Evolutionary conservation across 768 basidiomycete genomes (phyloP), one percentile per base, ranked within the genome.

Genomic region (Panaeolus papilionaceus): DNA sequence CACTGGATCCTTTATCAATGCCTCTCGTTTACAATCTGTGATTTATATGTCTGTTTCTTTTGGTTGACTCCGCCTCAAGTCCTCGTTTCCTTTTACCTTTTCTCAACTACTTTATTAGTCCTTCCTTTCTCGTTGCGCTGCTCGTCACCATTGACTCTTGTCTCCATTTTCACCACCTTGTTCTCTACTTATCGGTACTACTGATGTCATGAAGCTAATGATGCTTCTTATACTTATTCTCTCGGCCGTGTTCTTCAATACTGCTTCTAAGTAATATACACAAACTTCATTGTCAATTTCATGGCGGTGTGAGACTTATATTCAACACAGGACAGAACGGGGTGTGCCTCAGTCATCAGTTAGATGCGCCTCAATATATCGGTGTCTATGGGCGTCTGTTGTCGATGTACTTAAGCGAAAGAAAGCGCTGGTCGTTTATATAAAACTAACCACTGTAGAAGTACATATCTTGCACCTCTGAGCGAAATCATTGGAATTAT

Each of bases 1-100:
- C 54, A 58, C 54, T 37, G 54, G 54, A 58, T 58, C 33, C 26
- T 58, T 58, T 58, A 58, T 58, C 54, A 58, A 58, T 33, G 28
- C 33, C 54, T 58, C 33, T 58, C 33, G 28, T 58, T 58, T 58
- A 33, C 54, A 58, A 49, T 23, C 47, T 49, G 47, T 49, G 47
- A 49, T 49, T 49, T 49, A 49, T 45, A 45, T 49, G 47, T 23
- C 47, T 12, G 20, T 49, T 49, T 49, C 47, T 20, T 49, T 26
- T 23, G 47, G 47, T 49, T 49, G 47, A 49, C 47, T 26, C 47
- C 20, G 47, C 47, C 47, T 26, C 47, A 20, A 49, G 47, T n/a
- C 20, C 47, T 45, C 16, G 1, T 28, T 51, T 58, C 28, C 20
- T 58, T 49, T 49, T 20, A 10, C 33, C 7, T 14, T 58, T 12